Conservation (phyloP, 139 green algal genomes). For the Asterochloris erici region DNA sequence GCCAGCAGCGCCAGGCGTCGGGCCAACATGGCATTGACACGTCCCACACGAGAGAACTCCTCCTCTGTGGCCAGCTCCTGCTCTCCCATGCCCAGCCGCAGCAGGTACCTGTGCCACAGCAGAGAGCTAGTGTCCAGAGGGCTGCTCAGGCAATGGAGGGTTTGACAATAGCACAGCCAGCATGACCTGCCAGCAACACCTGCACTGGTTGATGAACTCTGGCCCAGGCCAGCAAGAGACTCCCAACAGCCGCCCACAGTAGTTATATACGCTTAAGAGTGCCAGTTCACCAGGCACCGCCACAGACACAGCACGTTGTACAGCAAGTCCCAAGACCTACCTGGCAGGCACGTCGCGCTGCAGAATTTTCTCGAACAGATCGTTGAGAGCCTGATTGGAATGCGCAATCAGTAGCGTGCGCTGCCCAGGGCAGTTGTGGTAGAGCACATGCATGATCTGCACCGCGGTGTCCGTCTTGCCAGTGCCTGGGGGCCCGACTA, state of each 20-base stretch:
- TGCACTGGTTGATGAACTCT: too few species aligned
- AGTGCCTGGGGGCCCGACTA: conserved; percentile 94
- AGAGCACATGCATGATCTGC: conserved; percentile 89
- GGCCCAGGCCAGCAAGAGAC: too few species aligned
- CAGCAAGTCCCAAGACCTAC: conserved; percentile 68
- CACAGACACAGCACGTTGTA: too few species aligned
- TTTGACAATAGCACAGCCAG: too few species aligned
- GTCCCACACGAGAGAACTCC: conserved; percentile 81
- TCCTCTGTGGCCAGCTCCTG: conserved; percentile 85
- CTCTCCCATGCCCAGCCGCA: conserved; percentile 94
- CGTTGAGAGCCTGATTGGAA: conserved; percentile 96
- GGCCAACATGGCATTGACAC: conserved; percentile 95
- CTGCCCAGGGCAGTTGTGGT: conserved; percentile 91
- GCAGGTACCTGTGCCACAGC: conserved; percentile 64
- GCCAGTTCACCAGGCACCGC: too few species aligned
- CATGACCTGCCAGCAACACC: too few species aligned
- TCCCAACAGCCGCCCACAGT: too few species aligned
- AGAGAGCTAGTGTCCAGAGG: too few species aligned
- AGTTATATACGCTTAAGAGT: too few species aligned
- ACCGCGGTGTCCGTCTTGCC: conserved; percentile 98
- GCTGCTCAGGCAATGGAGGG: too few species aligned
- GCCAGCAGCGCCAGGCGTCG: conserved; percentile 86
- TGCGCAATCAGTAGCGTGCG: conserved; percentile 96
- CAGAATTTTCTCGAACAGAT: conserved; percentile 89
- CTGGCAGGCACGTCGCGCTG: conserved; percentile 72